A percentile compares a stretch with the other conserved stretches of the same genome.
Evolutionary conservation across 1,139 yeast species (phyloP).

Genomic region (Protomyces pachydermus): DNA sequence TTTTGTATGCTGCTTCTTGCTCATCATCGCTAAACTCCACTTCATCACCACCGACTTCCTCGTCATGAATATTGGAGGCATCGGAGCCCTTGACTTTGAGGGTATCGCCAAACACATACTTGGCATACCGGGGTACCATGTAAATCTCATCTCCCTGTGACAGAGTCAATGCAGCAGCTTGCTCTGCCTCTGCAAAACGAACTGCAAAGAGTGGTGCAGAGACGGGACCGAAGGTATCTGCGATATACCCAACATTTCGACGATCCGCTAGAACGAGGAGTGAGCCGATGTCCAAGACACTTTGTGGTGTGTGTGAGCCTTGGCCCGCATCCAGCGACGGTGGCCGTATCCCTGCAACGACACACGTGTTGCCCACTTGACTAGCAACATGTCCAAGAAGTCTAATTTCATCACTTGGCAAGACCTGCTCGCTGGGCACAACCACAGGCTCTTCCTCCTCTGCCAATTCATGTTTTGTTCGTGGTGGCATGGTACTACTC

Average conservation of each 20-base stretch:
- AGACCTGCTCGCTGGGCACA: slow-evolving; percentile 8
- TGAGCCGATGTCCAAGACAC: slow-evolving; percentile 71
- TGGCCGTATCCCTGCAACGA: slow-evolving; percentile 63
- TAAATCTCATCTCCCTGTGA: slow-evolving; percentile 57
- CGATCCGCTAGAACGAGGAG: slow-evolving; percentile 72
- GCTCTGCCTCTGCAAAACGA: slow-evolving; percentile 55
- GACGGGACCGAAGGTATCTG: slow-evolving; percentile 83
- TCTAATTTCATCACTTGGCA: slow-evolving; percentile 52
- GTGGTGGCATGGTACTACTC: neutral
- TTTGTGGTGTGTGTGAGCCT: neutral
- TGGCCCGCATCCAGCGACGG: slow-evolving; percentile 73
- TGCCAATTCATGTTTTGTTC: slow-evolving; percentile 18
- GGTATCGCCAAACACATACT: slow-evolving; percentile 69
- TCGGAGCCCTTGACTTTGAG: slow-evolving; percentile 81
- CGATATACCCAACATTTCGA: slow-evolving; percentile 55
- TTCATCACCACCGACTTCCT: slow-evolving; percentile 85
- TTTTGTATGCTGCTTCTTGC: slow-evolving; percentile 32
- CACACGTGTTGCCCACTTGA: slow-evolving; percentile 55
- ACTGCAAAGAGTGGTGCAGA: slow-evolving; percentile 80
- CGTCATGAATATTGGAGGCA: slow-evolving; percentile 92
- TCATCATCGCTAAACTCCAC: slow-evolving; percentile 89
- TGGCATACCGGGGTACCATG: slow-evolving; percentile 76
- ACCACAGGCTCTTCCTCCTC: slow-evolving; percentile 23
- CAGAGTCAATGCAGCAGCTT: slow-evolving; percentile 45
- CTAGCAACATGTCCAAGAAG: slow-evolving; percentile 67